Conservation (phyloP, 257 asterid genomes). For the Schizonepeta tenuifolia region DNA sequence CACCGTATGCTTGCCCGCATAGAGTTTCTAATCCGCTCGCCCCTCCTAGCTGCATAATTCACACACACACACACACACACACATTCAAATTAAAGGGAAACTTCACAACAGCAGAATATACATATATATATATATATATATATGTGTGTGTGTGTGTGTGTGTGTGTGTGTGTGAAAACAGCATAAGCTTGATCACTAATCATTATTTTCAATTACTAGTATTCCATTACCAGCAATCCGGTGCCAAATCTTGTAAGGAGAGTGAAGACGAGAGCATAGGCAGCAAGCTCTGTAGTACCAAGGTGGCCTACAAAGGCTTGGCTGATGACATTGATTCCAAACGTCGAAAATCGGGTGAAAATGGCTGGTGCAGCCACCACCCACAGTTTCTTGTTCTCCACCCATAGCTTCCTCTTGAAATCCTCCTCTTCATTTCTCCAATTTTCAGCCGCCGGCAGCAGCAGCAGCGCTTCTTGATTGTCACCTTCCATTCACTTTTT, state of each 20-base stretch:
- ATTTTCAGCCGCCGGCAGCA: background rate
- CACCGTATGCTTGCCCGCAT: slow-evolving; percentile 68
- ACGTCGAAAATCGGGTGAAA: slow-evolving; percentile 54
- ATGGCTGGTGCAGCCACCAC: slow-evolving; percentile 63
- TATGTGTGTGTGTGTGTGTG: no score
- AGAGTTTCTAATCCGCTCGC: slow-evolving; percentile 81
- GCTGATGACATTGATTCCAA: slow-evolving; percentile 56
- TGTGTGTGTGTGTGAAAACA: no score
- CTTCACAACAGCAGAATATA: no score
- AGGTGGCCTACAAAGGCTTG: slow-evolving; percentile 72
- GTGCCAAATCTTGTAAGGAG: slow-evolving; percentile 55
- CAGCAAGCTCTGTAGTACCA: slow-evolving; percentile 67
- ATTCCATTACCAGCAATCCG: slow-evolving; percentile 68
- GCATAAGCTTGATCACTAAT: background rate
- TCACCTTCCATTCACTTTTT: slow-evolving; percentile 38
- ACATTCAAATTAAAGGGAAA: no score
- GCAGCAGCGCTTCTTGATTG: slow-evolving; percentile 31
- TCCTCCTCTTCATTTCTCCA: slow-evolving; percentile 26
- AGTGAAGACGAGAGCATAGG: slow-evolving; percentile 55
- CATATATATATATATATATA: no score
- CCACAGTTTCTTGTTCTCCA: slow-evolving; percentile 66
- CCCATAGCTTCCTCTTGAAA: slow-evolving; percentile 40
- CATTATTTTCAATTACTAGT: no score
- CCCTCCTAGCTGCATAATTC: slow-evolving; percentile 40
- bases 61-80: no score